Conservation (phyloP, 2,329 filamentous ascomycete species). For the Fusarium sterilihyphosum region DNA sequence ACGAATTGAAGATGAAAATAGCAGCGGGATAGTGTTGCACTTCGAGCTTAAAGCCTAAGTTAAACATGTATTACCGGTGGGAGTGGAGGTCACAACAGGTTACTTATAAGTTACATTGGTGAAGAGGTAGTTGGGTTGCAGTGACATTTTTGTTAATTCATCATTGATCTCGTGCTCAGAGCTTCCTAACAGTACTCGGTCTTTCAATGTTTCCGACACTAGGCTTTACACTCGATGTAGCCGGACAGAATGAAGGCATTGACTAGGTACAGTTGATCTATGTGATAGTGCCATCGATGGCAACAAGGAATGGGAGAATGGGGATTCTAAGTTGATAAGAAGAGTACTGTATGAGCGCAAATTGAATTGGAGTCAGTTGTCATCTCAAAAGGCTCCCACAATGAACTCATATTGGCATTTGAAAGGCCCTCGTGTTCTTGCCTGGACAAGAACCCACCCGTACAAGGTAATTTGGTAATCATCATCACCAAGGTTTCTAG, state of each 20-base stretch:
- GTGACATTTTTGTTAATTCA: background rate
- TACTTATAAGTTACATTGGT: background rate
- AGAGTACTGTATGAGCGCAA: background rate
- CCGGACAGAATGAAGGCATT: background rate
- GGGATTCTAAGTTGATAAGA: background rate
- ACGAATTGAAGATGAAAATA: slow-evolving; percentile 1
- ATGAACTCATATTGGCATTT: background rate
- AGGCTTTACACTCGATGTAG: background rate
- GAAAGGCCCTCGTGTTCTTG: background rate
- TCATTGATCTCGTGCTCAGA: background rate
- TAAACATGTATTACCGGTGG: background rate
- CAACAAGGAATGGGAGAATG: background rate
- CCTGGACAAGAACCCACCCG: background rate
- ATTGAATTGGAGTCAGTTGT: background rate
- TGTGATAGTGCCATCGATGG: background rate
- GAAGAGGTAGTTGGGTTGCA: background rate
- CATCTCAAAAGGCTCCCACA: background rate
- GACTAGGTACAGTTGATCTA: background rate
- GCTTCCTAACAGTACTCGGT: background rate
- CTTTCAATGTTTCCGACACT: background rate
- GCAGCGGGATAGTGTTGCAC: background rate
- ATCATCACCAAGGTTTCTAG: background rate
- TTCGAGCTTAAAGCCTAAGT: background rate
- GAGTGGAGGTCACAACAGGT: background rate
- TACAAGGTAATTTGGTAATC: background rate